Base-by-base conservation (phyloP, 805 yeast genomes). In the Saccharomycopsis fodiens region DNA sequence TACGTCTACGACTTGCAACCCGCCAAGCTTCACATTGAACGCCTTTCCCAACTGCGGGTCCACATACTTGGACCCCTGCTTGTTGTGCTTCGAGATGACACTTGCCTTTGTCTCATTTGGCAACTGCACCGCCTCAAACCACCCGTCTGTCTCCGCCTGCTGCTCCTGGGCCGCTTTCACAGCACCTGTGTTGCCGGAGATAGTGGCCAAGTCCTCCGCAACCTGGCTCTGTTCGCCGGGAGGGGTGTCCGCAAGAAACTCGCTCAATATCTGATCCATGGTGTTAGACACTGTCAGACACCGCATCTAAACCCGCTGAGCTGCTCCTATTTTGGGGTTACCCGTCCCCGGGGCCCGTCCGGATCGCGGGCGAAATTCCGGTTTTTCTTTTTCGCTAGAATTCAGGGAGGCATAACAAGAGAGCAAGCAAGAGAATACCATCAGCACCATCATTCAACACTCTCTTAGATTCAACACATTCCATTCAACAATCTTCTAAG, bases 1-100 rank as follows among this genome's bases (percentile, higher is more conserved):
- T 29, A 79, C 55, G 52, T 79, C 84, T 37, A 74, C 67, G 13
- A 74, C 63, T 45, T 66, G 66, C 4, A 65, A 60, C 7, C 68
- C 58, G 51, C 79, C 23, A 37, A 42, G 74, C 58, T 84, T 85
- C 39, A 82, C 76, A 46, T 76, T 75, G 59, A 82, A 81, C 35
- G 67, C 59, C 42, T 71, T 59, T 21, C 71, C 68, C 23, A 61
- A 63, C 1, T 62, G 62, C 25, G 70, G 73, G 56, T 85, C 94
- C 52, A 70, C 65, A 53, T 70, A 80, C 22, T 55, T 79, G 13
- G 78, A 54, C 1, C 70, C 76, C 15, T 60, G 55, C 40, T 65
- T 64, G 53, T 79, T 81, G 60, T 65, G 70, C 47, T 68, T 59
- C 1, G 82, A 72, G 12, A 79, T 52, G 3, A 79, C 62, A 0